These are phyloP conservation scores for Bathelium albidoporum DNA, from an alignment of 495 filamentous ascomycete species.

Conservation along the genomic window DNA sequence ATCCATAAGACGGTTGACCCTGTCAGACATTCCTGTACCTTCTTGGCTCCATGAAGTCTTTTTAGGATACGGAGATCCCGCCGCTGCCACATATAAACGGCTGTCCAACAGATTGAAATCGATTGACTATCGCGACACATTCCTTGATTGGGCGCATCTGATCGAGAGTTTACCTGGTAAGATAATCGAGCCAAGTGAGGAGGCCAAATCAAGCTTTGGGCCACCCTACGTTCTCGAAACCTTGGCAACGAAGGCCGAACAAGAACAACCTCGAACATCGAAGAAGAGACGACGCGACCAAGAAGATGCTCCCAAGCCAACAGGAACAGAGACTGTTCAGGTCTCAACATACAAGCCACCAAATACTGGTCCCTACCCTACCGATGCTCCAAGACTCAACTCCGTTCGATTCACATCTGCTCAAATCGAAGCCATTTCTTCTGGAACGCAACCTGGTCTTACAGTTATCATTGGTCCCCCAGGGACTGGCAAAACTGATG, in stretches of 20 bases:
- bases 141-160: constrained; percentile 90
- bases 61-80: constrained; percentile 87
- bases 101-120: constrained; percentile 65
- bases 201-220: constrained; percentile 61
- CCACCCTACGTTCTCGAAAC: constrained; percentile 77
- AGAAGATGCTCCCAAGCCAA: constrained; percentile 42
- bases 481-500: constrained; percentile 96
- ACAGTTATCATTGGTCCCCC: constrained; percentile 93
- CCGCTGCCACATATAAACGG: constrained; percentile 73
- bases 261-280: constrained; percentile 34
- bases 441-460: constrained; percentile 87
- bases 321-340: constrained; percentile 53
- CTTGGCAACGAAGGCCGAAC: constrained; percentile 29
- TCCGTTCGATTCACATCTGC: constrained; percentile 77
- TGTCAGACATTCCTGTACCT: constrained; percentile 78
- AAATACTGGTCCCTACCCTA: constrained; percentile 83
- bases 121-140: constrained; percentile 87
- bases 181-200: constrained; percentile 64
- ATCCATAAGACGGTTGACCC: constrained; percentile 75
- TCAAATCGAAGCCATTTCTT: constrained; percentile 86
- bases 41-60: constrained; percentile 95
- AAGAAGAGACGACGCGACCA: constrained; percentile 78
- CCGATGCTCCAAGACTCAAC: constrained; percentile 78
- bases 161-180: constrained; percentile 77
- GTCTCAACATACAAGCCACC: constrained; percentile 88